phyloP scores from a whole-genome alignment of 192 early-diverging fungal genomes.

The Haplosporangium gracile region DNA sequence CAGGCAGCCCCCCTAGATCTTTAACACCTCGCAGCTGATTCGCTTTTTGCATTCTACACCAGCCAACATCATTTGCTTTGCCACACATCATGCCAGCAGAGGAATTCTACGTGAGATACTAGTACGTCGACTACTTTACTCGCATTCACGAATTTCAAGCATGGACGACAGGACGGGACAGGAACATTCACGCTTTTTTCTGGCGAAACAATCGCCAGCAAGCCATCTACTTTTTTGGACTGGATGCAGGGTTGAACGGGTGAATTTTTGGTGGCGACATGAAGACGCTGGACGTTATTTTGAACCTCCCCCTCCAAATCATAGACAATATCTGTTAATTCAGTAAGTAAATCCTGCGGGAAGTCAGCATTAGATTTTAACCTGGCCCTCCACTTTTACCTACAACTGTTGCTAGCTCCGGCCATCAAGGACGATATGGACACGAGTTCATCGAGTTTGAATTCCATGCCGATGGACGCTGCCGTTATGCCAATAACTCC shows the following conservation, averaged over 20 bases:
- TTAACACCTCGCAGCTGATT: not conserved
- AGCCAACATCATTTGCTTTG: not conserved
- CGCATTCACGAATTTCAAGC: no score
- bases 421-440: constrained; percentile 95
- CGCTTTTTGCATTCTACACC: not conserved
- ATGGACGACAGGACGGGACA: not conserved
- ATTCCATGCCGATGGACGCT: constrained; percentile 85
- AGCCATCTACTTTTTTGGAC: not conserved
- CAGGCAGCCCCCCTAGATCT: not conserved
- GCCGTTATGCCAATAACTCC: constrained; percentile 98
- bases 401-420: constrained; percentile 66
- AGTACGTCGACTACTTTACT: constrained; percentile 22
- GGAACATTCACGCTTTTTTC: not conserved
- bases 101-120: constrained; percentile 59
- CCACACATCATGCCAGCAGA: constrained; percentile 47
- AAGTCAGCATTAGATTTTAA: not conserved
- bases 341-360: no score
- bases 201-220: not conserved
- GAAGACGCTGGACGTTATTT: not conserved
- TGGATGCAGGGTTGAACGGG: not conserved
- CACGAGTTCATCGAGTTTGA: constrained; percentile 99
- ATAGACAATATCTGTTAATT: no score
- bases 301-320: no score
- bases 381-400: not conserved
- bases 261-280: not conserved